Evolutionary conservation across 441 rosid species (phyloP).

Genomic region (Hura crepitans): DNA sequence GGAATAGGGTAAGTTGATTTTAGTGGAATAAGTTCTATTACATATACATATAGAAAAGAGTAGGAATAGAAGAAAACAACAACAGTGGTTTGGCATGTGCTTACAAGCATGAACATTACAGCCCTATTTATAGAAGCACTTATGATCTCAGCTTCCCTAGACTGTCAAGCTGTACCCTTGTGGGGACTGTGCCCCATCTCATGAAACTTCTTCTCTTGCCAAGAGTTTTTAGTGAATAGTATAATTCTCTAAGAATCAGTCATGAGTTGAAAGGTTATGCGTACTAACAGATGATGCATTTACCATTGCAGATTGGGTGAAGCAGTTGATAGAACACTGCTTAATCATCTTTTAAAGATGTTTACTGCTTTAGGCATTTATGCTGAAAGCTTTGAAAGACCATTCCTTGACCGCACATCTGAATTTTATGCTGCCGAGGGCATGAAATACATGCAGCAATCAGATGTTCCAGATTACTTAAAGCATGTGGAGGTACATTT

Average conservation of each 20-base stretch:
- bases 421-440: slow-evolving; percentile 98
- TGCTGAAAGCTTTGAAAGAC: slow-evolving; percentile 88
- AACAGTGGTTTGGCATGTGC: background rate
- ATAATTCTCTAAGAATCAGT: background rate
- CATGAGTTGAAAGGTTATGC: background rate
- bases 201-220: background rate
- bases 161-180: too few species aligned
- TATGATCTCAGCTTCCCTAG: too few species aligned
- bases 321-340: slow-evolving; percentile 82
- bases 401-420: slow-evolving; percentile 85
- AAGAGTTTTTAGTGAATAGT: background rate
- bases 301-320: slow-evolving; percentile 67
- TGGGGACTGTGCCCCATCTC: too few species aligned
- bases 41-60: background rate
- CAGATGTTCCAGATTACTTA: slow-evolving; percentile 93
- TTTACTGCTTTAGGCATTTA: slow-evolving; percentile 95
- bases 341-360: slow-evolving; percentile 96
- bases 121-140: too few species aligned
- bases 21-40: background rate
- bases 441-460: slow-evolving; percentile 93
- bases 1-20: too few species aligned
- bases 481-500: slow-evolving; percentile 89
- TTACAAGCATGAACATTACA: too few species aligned
- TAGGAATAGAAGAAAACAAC: background rate
- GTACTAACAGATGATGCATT: slow-evolving; percentile 12